A percentile compares a stretch with the other conserved stretches of the same genome.
Conservation (phyloP, 306 rosid genomes). For the Begonia peltatifolia region DNA sequence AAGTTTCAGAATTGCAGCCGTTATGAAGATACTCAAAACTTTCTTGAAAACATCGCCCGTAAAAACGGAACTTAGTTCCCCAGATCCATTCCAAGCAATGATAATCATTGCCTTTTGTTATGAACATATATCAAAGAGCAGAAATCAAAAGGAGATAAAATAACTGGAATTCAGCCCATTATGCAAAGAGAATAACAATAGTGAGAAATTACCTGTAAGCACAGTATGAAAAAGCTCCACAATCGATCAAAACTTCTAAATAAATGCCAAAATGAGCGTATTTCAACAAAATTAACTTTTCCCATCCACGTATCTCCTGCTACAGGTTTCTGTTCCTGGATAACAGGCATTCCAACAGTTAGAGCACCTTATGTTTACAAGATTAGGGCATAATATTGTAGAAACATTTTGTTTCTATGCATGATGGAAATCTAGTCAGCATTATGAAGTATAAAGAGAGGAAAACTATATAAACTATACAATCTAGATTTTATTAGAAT, state of each 20-base stretch:
- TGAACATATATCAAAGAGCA: slow-evolving; percentile 13
- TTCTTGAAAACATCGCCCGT: slow-evolving; percentile 68
- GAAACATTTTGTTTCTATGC: no score
- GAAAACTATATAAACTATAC: no score
- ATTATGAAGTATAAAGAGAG: no score
- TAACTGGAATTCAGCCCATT: neutral
- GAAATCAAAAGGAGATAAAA: slow-evolving; percentile 2
- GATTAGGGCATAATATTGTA: no score
- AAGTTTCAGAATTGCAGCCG: slow-evolving; percentile 92
- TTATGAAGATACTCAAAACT: slow-evolving; percentile 83
- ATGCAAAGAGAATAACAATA: neutral
- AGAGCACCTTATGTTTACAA: neutral
- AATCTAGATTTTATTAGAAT: no score
- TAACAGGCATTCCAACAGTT: slow-evolving; percentile 5
- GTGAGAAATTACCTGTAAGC: slow-evolving; percentile 59
- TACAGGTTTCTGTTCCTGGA: slow-evolving; percentile 33
- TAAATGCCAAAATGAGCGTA: slow-evolving; percentile 84
- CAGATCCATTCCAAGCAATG: slow-evolving; percentile 77
- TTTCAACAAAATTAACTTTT: slow-evolving; percentile 78
- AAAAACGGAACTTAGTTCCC: slow-evolving; percentile 44
- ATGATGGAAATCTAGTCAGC: no score
- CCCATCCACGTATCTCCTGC: slow-evolving; percentile 47
- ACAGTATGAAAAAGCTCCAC: slow-evolving; percentile 88
- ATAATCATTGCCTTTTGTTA: slow-evolving; percentile 79
- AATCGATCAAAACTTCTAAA: slow-evolving; percentile 93